phyloP scores from a whole-genome alignment of 1,284 basidiomycete species.

The Ganoderma sp. region DNA sequence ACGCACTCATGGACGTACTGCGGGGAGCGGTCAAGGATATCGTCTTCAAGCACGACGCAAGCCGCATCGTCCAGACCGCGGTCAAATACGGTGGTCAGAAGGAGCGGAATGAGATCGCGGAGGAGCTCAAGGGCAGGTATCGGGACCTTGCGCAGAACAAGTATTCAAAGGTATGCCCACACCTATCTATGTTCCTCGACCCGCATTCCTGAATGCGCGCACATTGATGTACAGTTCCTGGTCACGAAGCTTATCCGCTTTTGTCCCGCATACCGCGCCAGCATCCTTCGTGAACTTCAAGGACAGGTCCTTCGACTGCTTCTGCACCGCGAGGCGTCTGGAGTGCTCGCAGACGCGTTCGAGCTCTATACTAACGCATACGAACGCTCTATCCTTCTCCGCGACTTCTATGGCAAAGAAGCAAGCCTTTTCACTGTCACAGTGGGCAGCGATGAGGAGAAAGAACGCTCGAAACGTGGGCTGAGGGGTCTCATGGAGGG shows the following conservation, averaged over 20 bases:
- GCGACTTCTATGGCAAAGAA: constrained; percentile 91
- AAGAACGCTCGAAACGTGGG: constrained; percentile 67
- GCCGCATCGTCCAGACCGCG: constrained; percentile 84
- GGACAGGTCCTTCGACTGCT: constrained; percentile 75
- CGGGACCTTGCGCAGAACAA: constrained; percentile 81
- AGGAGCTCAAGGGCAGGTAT: constrained; percentile 81
- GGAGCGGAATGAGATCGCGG: constrained; percentile 79
- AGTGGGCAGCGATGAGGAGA: constrained; percentile 61
- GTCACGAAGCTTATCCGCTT: constrained; percentile 84
- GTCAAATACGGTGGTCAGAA: constrained; percentile 84
- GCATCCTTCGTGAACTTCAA: constrained; percentile 80
- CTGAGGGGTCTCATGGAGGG: constrained; percentile 70
- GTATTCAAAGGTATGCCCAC: constrained; percentile 78
- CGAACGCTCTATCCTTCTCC: constrained; percentile 77
- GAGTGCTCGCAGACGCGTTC: constrained; percentile 84
- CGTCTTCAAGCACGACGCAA: constrained; percentile 89
- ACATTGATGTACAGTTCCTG: constrained; percentile 64
- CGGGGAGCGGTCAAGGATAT: constrained; percentile 84
- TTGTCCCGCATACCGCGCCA: constrained; percentile 71
- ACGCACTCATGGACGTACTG: constrained; percentile 73
- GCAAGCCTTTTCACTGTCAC: constrained; percentile 71
- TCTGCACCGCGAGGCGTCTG: constrained; percentile 82
- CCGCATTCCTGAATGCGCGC: too few species aligned
- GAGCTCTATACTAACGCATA: constrained; percentile 85
- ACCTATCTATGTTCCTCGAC: background rate